Base-by-base conservation (phyloP, 257 asterid species). In the Misopates orontium region DNA sequence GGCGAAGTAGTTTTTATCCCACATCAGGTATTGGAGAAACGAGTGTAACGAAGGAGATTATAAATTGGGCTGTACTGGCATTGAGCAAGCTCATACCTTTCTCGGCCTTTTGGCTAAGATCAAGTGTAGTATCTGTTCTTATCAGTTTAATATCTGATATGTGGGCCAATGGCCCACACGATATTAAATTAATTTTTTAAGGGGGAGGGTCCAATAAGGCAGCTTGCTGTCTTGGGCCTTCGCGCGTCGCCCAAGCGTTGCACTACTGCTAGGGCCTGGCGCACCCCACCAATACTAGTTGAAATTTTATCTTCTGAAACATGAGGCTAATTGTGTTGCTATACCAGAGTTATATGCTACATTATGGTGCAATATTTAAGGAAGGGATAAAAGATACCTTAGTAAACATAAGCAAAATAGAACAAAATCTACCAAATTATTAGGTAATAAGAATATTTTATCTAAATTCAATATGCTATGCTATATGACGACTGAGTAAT, bases 61-160 rank as follows among this genome's bases (percentile, higher is more conserved):
- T n/a, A n/a, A n/a, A n/a, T n/a, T n/a, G n/a, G n/a, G n/a, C n/a
- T n/a, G n/a, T n/a, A n/a, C n/a, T n/a, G n/a, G n/a, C n/a, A n/a
- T n/a, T n/a, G n/a, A n/a, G n/a, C n/a, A 47, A 47, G 53, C 19
- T 32, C 74, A 78, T 78, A 78, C 77, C 77, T 73, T 78, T 78
- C 72, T 73, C 62, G 77, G 74, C 76, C 79, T 77, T 77, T 66
- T 77, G 79, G 82, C 76, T 73, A 77, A 77, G 82, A 69, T 77
- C 76, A 73, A 69, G 71, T 73, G 79, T 73, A 77, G 79, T 54
- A 69, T 69, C 63, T 77, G 73, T 73, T 73, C 82, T 73, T 73
- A 69, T 56, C 71, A 69, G 68, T 66, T 73, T 69, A 77, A 73
- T 66, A 66, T 77, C 63, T 77, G 77, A 73, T 77, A 66, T 49